Evolutionary conservation across 805 yeast genomes (phyloP).

Genomic region (Ogataea corticis): DNA sequence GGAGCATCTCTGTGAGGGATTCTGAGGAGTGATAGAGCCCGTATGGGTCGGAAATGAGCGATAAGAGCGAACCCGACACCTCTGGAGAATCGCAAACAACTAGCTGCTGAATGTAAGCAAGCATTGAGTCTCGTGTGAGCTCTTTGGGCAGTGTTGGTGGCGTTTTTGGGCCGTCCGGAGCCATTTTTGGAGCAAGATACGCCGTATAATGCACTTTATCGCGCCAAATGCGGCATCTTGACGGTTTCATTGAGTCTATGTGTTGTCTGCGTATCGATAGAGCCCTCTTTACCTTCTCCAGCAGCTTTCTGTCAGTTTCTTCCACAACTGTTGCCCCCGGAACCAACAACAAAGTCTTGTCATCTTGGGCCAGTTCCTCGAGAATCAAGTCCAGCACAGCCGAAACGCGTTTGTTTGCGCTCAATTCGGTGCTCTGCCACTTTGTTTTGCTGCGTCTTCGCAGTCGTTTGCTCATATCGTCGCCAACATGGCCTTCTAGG

Average conservation of each 20-base stretch:
- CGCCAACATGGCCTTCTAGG: background rate
- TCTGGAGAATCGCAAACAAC: background rate
- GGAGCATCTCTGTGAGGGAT: conserved; percentile 14
- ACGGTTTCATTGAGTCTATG: too few species aligned
- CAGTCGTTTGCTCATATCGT: background rate
- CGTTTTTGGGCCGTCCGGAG: too few species aligned
- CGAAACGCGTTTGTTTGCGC: background rate
- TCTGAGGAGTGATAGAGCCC: conserved; percentile 3
- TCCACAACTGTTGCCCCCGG: too few species aligned
- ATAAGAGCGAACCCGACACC: background rate
- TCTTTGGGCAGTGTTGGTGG: too few species aligned
- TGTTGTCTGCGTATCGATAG: too few species aligned
- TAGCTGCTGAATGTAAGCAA: background rate
- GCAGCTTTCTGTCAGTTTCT: too few species aligned
- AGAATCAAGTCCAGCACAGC: background rate
- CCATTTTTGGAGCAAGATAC: too few species aligned
- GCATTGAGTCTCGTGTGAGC: too few species aligned
- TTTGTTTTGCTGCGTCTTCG: background rate
- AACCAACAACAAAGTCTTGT: background rate
- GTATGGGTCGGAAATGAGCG: conserved; percentile 2
- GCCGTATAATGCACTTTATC: too few species aligned
- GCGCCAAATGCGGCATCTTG: too few species aligned
- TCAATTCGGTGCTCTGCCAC: background rate
- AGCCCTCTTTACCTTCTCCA: too few species aligned
- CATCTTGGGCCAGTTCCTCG: conserved; percentile 3